Conservation (phyloP, 768 basidiomycete species). For the Suillus plorans region DNA sequence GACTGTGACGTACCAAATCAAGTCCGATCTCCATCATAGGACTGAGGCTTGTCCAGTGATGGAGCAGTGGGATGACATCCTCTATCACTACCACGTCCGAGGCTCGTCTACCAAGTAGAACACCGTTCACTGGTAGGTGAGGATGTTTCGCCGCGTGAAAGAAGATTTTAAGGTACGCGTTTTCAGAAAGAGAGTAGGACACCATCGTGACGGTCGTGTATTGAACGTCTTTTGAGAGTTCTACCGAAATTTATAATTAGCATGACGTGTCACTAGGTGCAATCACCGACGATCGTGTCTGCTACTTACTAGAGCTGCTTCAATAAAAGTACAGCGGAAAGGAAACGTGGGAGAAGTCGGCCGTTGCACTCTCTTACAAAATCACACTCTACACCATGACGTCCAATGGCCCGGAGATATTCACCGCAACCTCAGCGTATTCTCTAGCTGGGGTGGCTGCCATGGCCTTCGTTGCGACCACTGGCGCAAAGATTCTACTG, state of each 20-base stretch:
- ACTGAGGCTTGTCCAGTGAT: conserved; percentile 82
- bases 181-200: conserved; percentile 53
- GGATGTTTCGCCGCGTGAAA: conserved; percentile 83
- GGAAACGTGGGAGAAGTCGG: conserved; percentile 1
- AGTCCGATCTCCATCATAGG: conserved; percentile 88
- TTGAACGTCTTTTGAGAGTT: not conserved
- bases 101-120: conserved; percentile 60
- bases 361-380: not conserved
- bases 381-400: conserved; percentile 15
- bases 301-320: not conserved
- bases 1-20: conserved; percentile 54
- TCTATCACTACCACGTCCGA: conserved; percentile 45
- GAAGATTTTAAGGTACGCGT: conserved; percentile 72
- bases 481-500: conserved; percentile 54
- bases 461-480: conserved; percentile 50
- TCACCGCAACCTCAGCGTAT: conserved; percentile 61
- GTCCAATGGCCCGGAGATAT: conserved; percentile 28
- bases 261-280: not conserved
- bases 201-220: conserved; percentile 22
- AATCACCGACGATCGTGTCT: not conserved
- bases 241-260: not conserved
- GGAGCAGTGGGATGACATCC: conserved; percentile 76
- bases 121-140: conserved; percentile 71
- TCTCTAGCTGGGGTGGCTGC: conserved; percentile 60
- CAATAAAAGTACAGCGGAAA: not conserved